phyloP scores from a whole-genome alignment of 768 basidiomycete genomes.

The Mycena crocata region DNA sequence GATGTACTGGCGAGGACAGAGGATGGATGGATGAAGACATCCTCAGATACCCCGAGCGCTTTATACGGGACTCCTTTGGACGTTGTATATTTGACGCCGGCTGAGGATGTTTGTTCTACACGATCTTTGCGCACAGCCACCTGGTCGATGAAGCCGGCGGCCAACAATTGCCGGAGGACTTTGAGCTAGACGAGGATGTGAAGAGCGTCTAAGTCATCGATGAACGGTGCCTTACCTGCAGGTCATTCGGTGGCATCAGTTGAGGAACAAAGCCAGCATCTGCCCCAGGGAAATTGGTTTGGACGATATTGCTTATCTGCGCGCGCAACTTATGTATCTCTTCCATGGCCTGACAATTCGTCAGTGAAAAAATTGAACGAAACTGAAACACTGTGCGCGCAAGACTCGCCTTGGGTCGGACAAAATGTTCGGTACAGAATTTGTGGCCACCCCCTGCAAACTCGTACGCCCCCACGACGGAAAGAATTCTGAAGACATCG shows the following conservation, averaged over 20 bases:
- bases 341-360: conserved; percentile 85
- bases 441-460: conserved; percentile 82
- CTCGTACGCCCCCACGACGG: conserved; percentile 97
- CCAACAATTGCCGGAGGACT: conserved; percentile 86
- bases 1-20: conserved; percentile 75
- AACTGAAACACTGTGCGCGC: no score
- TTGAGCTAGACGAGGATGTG: conserved; percentile 71
- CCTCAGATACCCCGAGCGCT: conserved; percentile 82
- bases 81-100: conserved; percentile 77
- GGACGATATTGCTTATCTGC: conserved; percentile 89
- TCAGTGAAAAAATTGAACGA: background rate
- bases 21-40: conserved; percentile 93
- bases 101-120: conserved; percentile 64
- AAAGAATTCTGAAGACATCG: conserved; percentile 88
- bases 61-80: conserved; percentile 86
- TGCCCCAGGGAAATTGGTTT: conserved; percentile 76
- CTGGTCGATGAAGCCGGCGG: conserved; percentile 95
- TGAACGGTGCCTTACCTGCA: conserved; percentile 65
- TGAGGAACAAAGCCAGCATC: conserved; percentile 71
- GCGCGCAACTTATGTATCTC: conserved; percentile 96
- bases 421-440: conserved; percentile 92
- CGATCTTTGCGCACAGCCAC: conserved; percentile 92
- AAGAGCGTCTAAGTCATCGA: background rate
- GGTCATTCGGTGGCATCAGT: conserved; percentile 79
- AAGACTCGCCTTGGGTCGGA: conserved; percentile 80